Conservation (phyloP, 2,329 filamentous ascomycete genomes). For the Alternaria angustiovoidea region DNA sequence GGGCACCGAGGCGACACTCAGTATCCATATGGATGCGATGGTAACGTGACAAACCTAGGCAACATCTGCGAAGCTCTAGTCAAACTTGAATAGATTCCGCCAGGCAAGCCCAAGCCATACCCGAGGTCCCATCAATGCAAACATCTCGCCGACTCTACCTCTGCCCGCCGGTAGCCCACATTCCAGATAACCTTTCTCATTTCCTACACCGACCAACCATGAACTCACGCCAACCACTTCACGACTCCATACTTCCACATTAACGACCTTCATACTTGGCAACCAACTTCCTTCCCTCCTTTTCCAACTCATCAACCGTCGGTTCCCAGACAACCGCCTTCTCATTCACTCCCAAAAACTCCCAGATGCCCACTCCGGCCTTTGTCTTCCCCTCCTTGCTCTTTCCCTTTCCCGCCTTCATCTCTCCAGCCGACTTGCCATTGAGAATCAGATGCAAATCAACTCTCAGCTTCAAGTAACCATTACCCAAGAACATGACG, state of each 20-base stretch:
- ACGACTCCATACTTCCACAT: background rate
- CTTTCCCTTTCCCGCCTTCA: slow-evolving; percentile 27
- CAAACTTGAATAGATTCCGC: background rate
- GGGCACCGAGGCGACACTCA: background rate
- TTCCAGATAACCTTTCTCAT: background rate
- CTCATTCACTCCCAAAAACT: slow-evolving; percentile 32
- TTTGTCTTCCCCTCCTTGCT: slow-evolving; percentile 18
- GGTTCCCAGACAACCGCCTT: slow-evolving; percentile 13
- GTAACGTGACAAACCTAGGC: background rate
- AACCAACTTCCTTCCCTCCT: slow-evolving; percentile 26
- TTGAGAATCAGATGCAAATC: slow-evolving; percentile 39
- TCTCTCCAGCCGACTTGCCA: slow-evolving; percentile 28
- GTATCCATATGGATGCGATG: background rate
- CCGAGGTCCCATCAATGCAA: background rate
- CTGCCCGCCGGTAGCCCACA: background rate
- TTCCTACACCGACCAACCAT: background rate
- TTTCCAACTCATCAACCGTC: slow-evolving; percentile 26
- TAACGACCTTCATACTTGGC: slow-evolving; percentile 28
- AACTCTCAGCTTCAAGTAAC: slow-evolving; percentile 36
- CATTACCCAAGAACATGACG: slow-evolving; percentile 40
- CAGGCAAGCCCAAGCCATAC: background rate
- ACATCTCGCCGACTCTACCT: background rate
- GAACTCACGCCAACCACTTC: background rate
- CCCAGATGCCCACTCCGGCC: slow-evolving; percentile 16
- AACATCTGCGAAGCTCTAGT: background rate